Evolutionary conservation across 2,329 filamentous ascomycete species (phyloP).

Genomic region (Setomelanomma holmii): DNA sequence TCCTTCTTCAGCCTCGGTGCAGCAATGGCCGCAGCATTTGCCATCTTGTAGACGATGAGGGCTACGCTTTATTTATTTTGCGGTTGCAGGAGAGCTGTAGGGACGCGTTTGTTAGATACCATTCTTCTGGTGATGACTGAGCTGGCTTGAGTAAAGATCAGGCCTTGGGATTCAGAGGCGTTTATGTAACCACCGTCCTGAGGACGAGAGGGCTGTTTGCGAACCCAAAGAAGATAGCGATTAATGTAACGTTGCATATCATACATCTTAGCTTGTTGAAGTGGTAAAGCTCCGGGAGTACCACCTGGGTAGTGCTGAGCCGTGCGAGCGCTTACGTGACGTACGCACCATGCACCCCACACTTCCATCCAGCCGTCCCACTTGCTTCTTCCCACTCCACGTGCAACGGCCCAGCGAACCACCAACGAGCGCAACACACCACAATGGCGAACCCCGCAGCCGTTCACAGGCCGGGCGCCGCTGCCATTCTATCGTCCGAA

Average conservation of each 20-base stretch:
- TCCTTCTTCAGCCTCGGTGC: slow-evolving; percentile 35
- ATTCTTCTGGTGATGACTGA: slow-evolving; percentile 16
- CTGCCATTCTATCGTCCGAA: not conserved
- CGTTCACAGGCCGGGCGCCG: not conserved
- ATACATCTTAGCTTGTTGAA: no score
- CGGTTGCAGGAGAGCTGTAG: no score
- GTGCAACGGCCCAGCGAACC: slow-evolving; percentile 25
- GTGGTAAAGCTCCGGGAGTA: no score
- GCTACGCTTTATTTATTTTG: no score
- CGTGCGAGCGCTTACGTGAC: slow-evolving; percentile 11
- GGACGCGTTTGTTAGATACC: slow-evolving; percentile 7
- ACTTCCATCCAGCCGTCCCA: slow-evolving; percentile 3
- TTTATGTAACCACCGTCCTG: slow-evolving; percentile 1
- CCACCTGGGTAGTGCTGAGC: no score
- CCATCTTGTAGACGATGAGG: slow-evolving; percentile 31
- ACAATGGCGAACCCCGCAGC: not conserved
- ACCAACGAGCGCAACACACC: slow-evolving; percentile 21
- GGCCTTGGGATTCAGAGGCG: not conserved
- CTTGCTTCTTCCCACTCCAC: slow-evolving; percentile 17
- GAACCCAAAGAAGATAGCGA: not conserved
- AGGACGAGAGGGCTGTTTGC: not conserved
- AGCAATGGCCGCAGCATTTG: slow-evolving; percentile 32
- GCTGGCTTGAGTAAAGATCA: slow-evolving; percentile 13
- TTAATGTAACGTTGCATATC: not conserved
- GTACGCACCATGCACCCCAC: slow-evolving; percentile 14